Percentiles rank a stretch among this genome's conserved stretches.
Evolutionary conservation across 2,329 filamentous ascomycete genomes (phyloP).

Genomic region (Xylaria sp.): DNA sequence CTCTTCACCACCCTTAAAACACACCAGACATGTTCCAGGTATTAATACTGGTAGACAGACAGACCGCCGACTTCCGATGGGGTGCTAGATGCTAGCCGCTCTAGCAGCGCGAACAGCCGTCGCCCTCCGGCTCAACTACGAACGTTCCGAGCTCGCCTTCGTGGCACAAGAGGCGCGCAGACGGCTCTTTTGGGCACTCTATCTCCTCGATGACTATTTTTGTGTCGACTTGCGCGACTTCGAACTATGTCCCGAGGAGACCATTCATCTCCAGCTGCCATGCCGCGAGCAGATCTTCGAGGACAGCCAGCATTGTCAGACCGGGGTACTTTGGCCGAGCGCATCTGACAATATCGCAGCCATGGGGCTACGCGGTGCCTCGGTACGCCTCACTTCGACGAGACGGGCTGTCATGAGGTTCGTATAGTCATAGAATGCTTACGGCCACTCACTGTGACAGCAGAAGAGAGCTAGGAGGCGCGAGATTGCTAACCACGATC

Average conservation of each 20-base stretch:
- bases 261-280: slow-evolving; percentile 47
- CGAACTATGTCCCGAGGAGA: slow-evolving; percentile 47
- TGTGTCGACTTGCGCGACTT: slow-evolving; percentile 50
- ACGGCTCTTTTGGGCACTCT: slow-evolving; percentile 49
- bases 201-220: slow-evolving; percentile 48
- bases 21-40: neutral
- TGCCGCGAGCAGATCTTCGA: slow-evolving; percentile 44
- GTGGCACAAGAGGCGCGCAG: slow-evolving; percentile 47
- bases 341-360: slow-evolving; percentile 23
- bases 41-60: neutral
- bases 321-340: slow-evolving; percentile 32
- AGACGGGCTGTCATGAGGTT: slow-evolving; percentile 41
- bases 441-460: neutral
- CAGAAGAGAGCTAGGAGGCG: neutral
- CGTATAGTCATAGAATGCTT: neutral
- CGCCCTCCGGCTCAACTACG: slow-evolving; percentile 49
- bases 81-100: slow-evolving; percentile 41
- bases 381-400: slow-evolving; percentile 36
- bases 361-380: slow-evolving; percentile 36
- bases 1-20: too few species aligned
- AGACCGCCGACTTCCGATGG: neutral
- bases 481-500: slow-evolving; percentile 15
- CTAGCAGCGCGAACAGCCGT: slow-evolving; percentile 45
- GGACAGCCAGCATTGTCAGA: slow-evolving; percentile 31
- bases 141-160: slow-evolving; percentile 42